phyloP scores from a whole-genome alignment of 805 yeast genomes.

The Priceomyces fermenticarens region DNA sequence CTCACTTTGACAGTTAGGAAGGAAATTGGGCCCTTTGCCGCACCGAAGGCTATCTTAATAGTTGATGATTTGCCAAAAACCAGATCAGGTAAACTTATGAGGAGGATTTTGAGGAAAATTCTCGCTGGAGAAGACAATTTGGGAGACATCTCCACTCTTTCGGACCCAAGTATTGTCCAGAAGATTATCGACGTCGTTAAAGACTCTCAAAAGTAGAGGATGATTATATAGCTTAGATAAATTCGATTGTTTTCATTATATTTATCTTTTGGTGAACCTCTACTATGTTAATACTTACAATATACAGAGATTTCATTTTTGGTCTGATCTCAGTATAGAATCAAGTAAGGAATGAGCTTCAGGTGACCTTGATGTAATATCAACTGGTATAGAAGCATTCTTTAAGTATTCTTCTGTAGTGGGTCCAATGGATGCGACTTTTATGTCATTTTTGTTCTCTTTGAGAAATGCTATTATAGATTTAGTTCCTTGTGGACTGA shows the following conservation, averaged over 20 bases:
- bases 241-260: neutral
- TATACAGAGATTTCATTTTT: neutral
- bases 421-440: slow-evolving; percentile 87
- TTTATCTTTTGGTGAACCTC: neutral
- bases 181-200: slow-evolving; percentile 70
- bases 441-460: slow-evolving; percentile 18
- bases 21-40: slow-evolving; percentile 92
- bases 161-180: slow-evolving; percentile 82
- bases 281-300: too few species aligned
- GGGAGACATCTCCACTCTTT: slow-evolving; percentile 88
- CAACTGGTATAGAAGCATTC: slow-evolving; percentile 51
- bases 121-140: slow-evolving; percentile 85
- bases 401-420: slow-evolving; percentile 70
- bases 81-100: slow-evolving; percentile 97
- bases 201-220: slow-evolving; percentile 7
- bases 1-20: slow-evolving; percentile 86
- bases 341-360: slow-evolving; percentile 56
- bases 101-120: slow-evolving; percentile 93
- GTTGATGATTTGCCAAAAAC: slow-evolving; percentile 96
- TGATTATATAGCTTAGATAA: neutral
- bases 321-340: slow-evolving; percentile 16
- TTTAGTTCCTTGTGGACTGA: slow-evolving; percentile 87
- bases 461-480: slow-evolving; percentile 47
- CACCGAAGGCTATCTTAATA: slow-evolving; percentile 82
- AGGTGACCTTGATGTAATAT: slow-evolving; percentile 70